phyloP scores from a whole-genome alignment of 192 early-diverging fungal genomes.

The Chytriomyces sp. region DNA sequence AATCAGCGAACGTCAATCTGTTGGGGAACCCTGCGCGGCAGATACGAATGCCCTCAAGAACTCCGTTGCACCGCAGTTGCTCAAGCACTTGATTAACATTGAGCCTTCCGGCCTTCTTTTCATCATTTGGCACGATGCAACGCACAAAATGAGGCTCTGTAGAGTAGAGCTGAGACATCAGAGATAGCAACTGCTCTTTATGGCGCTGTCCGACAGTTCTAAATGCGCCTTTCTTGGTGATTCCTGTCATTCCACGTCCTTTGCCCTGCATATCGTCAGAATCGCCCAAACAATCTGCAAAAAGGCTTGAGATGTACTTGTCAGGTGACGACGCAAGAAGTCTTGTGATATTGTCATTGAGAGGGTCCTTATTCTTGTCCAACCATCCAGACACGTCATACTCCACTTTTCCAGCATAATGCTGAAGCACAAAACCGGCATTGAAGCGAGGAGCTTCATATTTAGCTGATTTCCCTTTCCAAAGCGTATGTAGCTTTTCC shows the following conservation, averaged over 20 bases:
- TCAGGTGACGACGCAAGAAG: conserved; percentile 82
- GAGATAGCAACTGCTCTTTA: conserved; percentile 86
- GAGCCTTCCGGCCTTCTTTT: conserved; percentile 84
- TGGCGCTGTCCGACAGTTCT: conserved; percentile 92
- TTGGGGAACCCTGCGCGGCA: conserved; percentile 96
- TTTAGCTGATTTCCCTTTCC: conserved; percentile 86
- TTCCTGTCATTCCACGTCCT: conserved; percentile 33
- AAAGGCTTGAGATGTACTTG: conserved; percentile 76
- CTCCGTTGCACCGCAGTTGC: conserved; percentile 95
- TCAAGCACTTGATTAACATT: conserved; percentile 85
- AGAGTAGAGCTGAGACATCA: conserved; percentile 89
- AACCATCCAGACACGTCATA: conserved; percentile 90
- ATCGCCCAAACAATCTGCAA: conserved; percentile 76
- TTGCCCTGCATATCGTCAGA: conserved; percentile 47
- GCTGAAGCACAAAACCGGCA: conserved; percentile 85
- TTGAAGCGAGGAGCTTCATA: conserved; percentile 86
- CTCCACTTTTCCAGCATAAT: conserved; percentile 96
- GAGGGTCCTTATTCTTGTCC: conserved; percentile 98
- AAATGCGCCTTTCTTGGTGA: conserved; percentile 84
- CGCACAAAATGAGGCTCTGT: conserved; percentile 98
- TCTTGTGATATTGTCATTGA: conserved; percentile 92
- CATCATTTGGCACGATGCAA: conserved; percentile 94
- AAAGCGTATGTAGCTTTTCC: conserved; percentile 86
- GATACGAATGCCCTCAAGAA: conserved; percentile 95
- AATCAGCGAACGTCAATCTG: conserved; percentile 87